Base-by-base conservation (phyloP, 371 early-diverging fungal species). In the Mucor saturninus region DNA sequence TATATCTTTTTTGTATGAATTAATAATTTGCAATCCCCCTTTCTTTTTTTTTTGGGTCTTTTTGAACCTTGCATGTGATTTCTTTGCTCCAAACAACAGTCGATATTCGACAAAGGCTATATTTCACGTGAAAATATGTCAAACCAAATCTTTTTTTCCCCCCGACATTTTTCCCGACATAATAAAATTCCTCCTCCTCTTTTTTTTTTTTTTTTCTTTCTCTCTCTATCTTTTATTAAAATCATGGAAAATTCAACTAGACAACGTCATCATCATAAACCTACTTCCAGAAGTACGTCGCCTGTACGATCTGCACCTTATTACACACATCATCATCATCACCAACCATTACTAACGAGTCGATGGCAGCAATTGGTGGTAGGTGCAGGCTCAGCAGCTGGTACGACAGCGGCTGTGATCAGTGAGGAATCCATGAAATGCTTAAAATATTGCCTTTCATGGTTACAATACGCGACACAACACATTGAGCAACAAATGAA, bases 381-480 rank as follows among this genome's bases (percentile, higher is more conserved):
- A 15, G 81, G 85, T 21, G 85, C 87, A 9, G 78, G 88, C 26
- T 77, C 88, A 8, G 87, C 90, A 26, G 84, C 88, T 7, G 86
- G 88, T 26, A 86, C 86, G 3, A 87, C 85, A 30, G 91, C 91
- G 10, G 88, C 91, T 35, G 85, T 89, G 4, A 77, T 91, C 21
- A 90, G 89, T 62, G 91, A 91, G 61, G 91, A 93, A 71, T 87
- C 88, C 45, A 85, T 93, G 86, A 86, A 86, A 62, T 81, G 89
- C 54, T 69, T 93, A 29, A 83, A 86, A 59, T 93, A 92, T 72
- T 94, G 94, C 64, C 76, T 92, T 14, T 86, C 88, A 62, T 94
- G 94, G 93, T 76, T 94, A 3, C 84, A 89, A 71, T 93, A 95
- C 53, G 95, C 96, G 0, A 87, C 89, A 3, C 79, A 83, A 31